Evolutionary conservation across 441 rosid genomes (phyloP), one percentile per base, ranked within the genome.

Genomic region (California macrophylla): DNA sequence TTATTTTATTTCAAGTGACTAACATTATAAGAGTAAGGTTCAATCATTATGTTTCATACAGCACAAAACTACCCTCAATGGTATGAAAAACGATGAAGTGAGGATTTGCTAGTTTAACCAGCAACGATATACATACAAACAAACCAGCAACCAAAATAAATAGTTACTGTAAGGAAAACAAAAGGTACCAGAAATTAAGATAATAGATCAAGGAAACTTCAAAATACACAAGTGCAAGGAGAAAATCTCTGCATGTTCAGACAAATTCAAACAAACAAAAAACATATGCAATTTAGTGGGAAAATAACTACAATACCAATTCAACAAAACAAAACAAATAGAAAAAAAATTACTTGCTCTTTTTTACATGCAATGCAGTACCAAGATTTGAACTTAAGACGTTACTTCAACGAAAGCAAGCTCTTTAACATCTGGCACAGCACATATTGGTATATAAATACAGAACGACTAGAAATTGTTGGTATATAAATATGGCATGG

Each of bases 281-380:
- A 30, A 15, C 38, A 62, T 25, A 26, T 30, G 2, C 40, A 60
- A n/a, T 5, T 65, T 20, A 65, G 52, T 42, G 34, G 66, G 50
- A 18, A 60, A 68, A 8, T 3, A 69, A 32, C 29, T 29, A 26
- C 42, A 36, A 56, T 29, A 58, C 54, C 29, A 66, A 3, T 42
- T 54, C 24, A 45, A 58, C 74, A 77, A 75, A 77, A 16, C 62
- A 74, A 60, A 72, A 40, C 9, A 9, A 13, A 16, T 13, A 30
- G 36, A 3, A 52, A 30, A 20, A 52, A 54, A 54, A n/a, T n/a
- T n/a, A n/a, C n/a, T 0, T 38, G 45, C 45, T 47, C 8, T 16
- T 47, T 32, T 15, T 6, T 45, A 45, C 5, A 16, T 20, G 8
- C 21, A 47, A n/a, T n/a, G 21, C 4, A 47, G 56, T 47, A 15